phyloP scores from a whole-genome alignment of 2,329 filamentous ascomycete genomes.

The Ustulina deusta region DNA sequence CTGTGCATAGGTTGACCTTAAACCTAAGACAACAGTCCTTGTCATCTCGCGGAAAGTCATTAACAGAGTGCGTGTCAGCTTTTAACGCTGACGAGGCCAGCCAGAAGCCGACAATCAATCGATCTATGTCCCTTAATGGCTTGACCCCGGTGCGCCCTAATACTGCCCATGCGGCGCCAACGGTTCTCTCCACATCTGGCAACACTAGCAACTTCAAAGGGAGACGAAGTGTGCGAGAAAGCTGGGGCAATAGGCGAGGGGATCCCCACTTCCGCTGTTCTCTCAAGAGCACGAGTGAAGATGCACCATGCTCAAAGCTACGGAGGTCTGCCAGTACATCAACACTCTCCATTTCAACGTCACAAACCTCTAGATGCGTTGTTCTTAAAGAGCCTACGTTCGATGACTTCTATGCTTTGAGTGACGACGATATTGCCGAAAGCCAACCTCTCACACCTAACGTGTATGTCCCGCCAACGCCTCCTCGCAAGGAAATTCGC shows the following conservation, averaged over 20 bases:
- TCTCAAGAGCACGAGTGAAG: slow-evolving; percentile 24
- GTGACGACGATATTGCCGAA: slow-evolving; percentile 70
- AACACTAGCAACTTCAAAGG: slow-evolving; percentile 4
- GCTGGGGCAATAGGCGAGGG: slow-evolving; percentile 44
- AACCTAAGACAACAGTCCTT: slow-evolving; percentile 37
- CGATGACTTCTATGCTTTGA: slow-evolving; percentile 65
- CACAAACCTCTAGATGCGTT: slow-evolving; percentile 47
- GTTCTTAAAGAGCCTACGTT: slow-evolving; percentile 64
- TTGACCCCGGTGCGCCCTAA: slow-evolving; percentile 35
- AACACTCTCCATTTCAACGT: slow-evolving; percentile 47
- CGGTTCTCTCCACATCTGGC: slow-evolving; percentile 13
- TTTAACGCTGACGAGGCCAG: slow-evolving; percentile 42
- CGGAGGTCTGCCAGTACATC: slow-evolving; percentile 47
- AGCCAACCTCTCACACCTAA: slow-evolving; percentile 43
- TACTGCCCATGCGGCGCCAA: slow-evolving; percentile 31
- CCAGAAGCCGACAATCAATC: slow-evolving; percentile 20
- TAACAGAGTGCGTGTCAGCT: slow-evolving; percentile 40
- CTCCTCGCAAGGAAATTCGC: slow-evolving; percentile 44
- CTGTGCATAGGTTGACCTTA: slow-evolving; percentile 33
- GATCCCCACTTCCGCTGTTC: slow-evolving; percentile 37
- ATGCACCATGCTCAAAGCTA: slow-evolving; percentile 38
- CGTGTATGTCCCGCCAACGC: slow-evolving; percentile 44
- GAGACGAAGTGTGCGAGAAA: slow-evolving; percentile 40
- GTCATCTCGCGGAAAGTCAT: slow-evolving; percentile 19
- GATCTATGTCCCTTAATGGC: slow-evolving; percentile 39